Evolutionary conservation across 2,329 filamentous ascomycete genomes (phyloP).

Genomic region (Alternaria arbusti): DNA sequence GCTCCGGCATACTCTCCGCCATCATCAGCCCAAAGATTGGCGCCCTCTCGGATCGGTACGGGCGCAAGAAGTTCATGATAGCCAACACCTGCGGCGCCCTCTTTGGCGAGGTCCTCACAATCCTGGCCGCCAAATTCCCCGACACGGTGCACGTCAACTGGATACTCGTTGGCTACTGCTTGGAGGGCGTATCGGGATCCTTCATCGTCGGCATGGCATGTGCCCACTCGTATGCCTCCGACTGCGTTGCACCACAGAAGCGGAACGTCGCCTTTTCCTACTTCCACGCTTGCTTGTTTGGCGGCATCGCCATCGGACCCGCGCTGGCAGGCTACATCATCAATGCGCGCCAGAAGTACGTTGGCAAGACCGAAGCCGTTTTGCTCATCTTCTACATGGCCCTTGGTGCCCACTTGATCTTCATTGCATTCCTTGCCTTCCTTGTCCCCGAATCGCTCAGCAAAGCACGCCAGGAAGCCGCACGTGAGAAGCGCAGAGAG

Average conservation of each 20-base stretch:
- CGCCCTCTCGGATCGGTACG: conserved; percentile 83
- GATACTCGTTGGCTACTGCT: conserved; percentile 75
- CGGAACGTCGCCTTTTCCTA: conserved; percentile 87
- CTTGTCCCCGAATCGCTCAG: conserved; percentile 86
- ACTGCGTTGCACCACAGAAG: conserved; percentile 81
- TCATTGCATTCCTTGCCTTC: conserved; percentile 74
- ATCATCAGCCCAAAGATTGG: conserved; percentile 84
- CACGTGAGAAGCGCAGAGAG: conserved; percentile 69
- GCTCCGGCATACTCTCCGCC: conserved; percentile 78
- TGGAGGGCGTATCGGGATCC: conserved; percentile 86
- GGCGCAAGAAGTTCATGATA: conserved; percentile 76
- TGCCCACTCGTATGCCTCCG: conserved; percentile 84
- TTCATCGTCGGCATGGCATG: conserved; percentile 84
- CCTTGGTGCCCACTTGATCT: conserved; percentile 73
- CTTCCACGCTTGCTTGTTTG: conserved; percentile 87
- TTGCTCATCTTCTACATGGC: conserved; percentile 86
- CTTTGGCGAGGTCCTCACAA: conserved; percentile 75
- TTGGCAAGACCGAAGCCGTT: conserved; percentile 69
- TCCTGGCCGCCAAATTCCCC: conserved; percentile 77
- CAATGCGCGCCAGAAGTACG: conserved; percentile 52
- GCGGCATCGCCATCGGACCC: conserved; percentile 86
- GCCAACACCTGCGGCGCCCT: conserved; percentile 78
- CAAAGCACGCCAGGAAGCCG: conserved; percentile 70
- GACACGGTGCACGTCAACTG: conserved; percentile 76
- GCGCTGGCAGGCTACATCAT: conserved; percentile 81